phyloP scores from a whole-genome alignment of 768 basidiomycete species.

The Melanogaster broomeanus region DNA sequence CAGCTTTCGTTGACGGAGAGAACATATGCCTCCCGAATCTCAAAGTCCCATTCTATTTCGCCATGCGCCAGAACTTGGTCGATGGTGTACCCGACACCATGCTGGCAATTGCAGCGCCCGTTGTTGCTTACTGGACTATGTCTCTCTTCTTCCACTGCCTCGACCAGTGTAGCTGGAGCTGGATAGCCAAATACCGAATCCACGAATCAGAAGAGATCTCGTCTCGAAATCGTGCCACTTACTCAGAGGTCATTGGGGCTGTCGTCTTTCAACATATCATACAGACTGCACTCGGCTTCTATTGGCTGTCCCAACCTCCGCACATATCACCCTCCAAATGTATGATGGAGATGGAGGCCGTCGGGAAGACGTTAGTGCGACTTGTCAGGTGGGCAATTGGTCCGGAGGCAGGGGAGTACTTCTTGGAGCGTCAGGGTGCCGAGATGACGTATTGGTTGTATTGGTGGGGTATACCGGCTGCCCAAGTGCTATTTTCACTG shows the following conservation, averaged over 20 bases:
- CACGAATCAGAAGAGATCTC: constrained; percentile 85
- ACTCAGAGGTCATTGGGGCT: constrained; percentile 69
- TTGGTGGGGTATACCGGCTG: constrained; percentile 88
- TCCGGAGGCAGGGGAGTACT: constrained; percentile 33
- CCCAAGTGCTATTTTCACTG: constrained; percentile 81
- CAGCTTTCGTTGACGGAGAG: constrained; percentile 33
- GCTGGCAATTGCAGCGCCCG: constrained; percentile 71
- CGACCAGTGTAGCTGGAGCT: constrained; percentile 75
- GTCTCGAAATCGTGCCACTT: constrained; percentile 72
- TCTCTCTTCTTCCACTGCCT: constrained; percentile 81
- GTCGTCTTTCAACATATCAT: constrained; percentile 86
- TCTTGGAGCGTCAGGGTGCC: constrained; percentile 40
- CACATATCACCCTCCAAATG: constrained; percentile 36
- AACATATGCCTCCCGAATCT: constrained; percentile 38
- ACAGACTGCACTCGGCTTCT: constrained; percentile 75
- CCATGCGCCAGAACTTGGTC: constrained; percentile 46
- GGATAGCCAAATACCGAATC: constrained; percentile 82
- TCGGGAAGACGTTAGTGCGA: constrained; percentile 42
- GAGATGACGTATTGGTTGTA: constrained; percentile 67
- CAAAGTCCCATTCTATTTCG: constrained; percentile 58
- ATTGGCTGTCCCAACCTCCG: constrained; percentile 58
- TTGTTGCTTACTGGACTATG: constrained; percentile 82
- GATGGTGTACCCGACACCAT: constrained; percentile 66
- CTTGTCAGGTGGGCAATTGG: constrained; percentile 43
- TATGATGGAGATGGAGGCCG: constrained; percentile 42